A percentile compares a stretch with the other conserved stretches of the same genome.
Conservation (phyloP, 1,284 basidiomycete species). For the Papiliotrema nemorosa region DNA sequence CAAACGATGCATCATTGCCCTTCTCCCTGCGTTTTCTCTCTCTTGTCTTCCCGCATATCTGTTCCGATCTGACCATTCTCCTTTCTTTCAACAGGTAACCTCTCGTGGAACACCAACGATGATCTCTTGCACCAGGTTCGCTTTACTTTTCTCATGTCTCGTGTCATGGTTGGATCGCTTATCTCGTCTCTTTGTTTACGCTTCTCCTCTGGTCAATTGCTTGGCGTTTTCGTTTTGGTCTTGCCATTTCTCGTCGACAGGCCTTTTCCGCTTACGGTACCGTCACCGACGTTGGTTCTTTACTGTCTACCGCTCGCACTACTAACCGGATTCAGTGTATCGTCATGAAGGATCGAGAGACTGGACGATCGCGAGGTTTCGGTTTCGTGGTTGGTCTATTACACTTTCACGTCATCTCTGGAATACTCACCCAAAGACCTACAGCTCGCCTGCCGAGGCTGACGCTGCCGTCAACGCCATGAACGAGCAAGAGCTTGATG, state of each 20-base stretch:
- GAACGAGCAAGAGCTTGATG: constrained; percentile 92
- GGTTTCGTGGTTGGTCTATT: constrained; percentile 68
- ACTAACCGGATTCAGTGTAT: constrained; percentile 60
- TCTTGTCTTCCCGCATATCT: not conserved
- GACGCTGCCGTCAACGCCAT: constrained; percentile 70
- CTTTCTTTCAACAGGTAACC: constrained; percentile 39
- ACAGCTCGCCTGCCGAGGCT: constrained; percentile 63
- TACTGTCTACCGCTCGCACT: constrained; percentile 2
- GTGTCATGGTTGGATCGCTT: constrained; percentile 61
- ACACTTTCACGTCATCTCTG: not conserved
- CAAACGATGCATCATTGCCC: constrained; percentile 9
- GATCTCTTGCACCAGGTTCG: constrained; percentile 73
- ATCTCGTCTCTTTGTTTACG: constrained; percentile 15
- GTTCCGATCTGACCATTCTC: not conserved
- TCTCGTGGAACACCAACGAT: constrained; percentile 81
- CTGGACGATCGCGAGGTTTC: constrained; percentile 92
- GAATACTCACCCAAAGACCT: constrained; percentile 54
- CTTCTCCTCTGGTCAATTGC: constrained; percentile 10
- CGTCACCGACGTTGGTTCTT: constrained; percentile 45
- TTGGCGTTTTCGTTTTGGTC: constrained; percentile 6
- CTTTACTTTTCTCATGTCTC: constrained; percentile 40
- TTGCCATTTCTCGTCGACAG: constrained; percentile 15
- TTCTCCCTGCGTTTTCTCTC: not conserved
- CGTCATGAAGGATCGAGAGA: constrained; percentile 97
- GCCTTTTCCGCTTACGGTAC: constrained; percentile 47